These are phyloP conservation scores for Diplodia corticola DNA, from an alignment of 2,329 filamentous ascomycete species.

Conservation along the genomic window DNA sequence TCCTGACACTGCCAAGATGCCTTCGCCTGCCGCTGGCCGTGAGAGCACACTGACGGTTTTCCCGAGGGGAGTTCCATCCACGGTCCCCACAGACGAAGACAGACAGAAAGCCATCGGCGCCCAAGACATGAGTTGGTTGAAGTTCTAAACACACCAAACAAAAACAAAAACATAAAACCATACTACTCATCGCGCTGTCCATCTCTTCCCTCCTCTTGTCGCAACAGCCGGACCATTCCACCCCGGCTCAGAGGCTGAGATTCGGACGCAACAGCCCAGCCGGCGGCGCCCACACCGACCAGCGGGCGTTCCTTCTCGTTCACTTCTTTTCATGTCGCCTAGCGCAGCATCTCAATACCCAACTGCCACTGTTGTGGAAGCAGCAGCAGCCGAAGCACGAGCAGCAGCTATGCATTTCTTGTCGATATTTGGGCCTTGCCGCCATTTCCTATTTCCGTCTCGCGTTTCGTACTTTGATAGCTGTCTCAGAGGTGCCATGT, in stretches of 20 bases:
- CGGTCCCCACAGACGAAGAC: slow-evolving; percentile 28
- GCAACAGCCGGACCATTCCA: not conserved
- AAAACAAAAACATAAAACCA: not conserved
- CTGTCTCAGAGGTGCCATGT: slow-evolving; percentile 17
- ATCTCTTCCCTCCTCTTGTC: not conserved
- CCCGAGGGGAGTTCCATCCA: slow-evolving; percentile 35
- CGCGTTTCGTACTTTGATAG: slow-evolving; percentile 6
- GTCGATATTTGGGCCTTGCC: slow-evolving; percentile 9
- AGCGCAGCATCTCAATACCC: slow-evolving; percentile 7
- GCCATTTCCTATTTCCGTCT: slow-evolving; percentile 1
- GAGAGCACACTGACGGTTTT: slow-evolving; percentile 41
- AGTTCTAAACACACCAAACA: slow-evolving; percentile 47
- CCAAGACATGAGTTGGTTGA: slow-evolving; percentile 78
- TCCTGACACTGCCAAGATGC: slow-evolving; percentile 27
- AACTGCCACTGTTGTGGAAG: not conserved
- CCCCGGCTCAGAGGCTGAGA: not conserved
- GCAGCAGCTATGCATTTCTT: slow-evolving; percentile 5
- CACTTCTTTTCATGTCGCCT: slow-evolving; percentile 9
- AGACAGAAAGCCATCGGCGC: slow-evolving; percentile 31
- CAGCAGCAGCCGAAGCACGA: not conserved
- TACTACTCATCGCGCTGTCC: not conserved
- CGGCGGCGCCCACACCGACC: not conserved
- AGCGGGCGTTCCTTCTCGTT: slow-evolving; percentile 1
- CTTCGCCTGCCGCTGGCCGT: slow-evolving; percentile 41
- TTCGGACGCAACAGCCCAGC: not conserved